A percentile compares a stretch with the other conserved stretches of the same genome.
Conservation (phyloP, 1,284 basidiomycete species). For the Meira nashicola region DNA sequence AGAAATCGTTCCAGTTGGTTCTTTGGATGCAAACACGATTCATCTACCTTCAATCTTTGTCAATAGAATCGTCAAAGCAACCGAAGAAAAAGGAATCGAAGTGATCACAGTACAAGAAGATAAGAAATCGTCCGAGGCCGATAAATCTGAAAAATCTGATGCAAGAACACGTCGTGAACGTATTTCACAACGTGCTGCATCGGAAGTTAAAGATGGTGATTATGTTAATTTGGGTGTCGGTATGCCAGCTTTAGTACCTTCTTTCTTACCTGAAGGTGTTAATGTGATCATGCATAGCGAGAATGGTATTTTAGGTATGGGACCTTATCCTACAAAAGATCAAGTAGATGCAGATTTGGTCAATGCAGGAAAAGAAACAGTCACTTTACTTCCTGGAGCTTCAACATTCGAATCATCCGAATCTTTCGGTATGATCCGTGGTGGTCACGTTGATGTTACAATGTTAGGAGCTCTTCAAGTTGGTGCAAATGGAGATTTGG, state of each 20-base stretch:
- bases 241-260: slow-evolving; percentile 47
- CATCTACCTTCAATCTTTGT: slow-evolving; percentile 48
- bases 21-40: slow-evolving; percentile 37
- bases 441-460: slow-evolving; percentile 85
- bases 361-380: slow-evolving; percentile 85
- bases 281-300: slow-evolving; percentile 43
- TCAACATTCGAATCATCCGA: slow-evolving; percentile 86
- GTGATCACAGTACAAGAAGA: slow-evolving; percentile 25
- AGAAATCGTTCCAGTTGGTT: slow-evolving; percentile 43
- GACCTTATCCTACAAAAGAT: slow-evolving; percentile 39
- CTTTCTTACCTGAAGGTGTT: slow-evolving; percentile 44
- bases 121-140: background rate
- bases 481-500: slow-evolving; percentile 85
- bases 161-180: slow-evolving; percentile 23
- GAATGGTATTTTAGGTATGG: slow-evolving; percentile 50
- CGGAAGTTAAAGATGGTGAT: slow-evolving; percentile 45
- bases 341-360: slow-evolving; percentile 52
- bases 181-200: slow-evolving; percentile 41
- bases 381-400: slow-evolving; percentile 73
- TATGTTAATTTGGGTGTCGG: slow-evolving; percentile 50
- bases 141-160: slow-evolving; percentile 22
- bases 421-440: slow-evolving; percentile 92
- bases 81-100: slow-evolving; percentile 40
- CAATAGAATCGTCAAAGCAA: slow-evolving; percentile 37
- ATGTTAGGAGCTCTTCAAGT: slow-evolving; percentile 92